These are phyloP conservation scores for Phytophthora citrophthora DNA, from an alignment of 352 stramenopile species.

Conservation along the genomic window DNA sequence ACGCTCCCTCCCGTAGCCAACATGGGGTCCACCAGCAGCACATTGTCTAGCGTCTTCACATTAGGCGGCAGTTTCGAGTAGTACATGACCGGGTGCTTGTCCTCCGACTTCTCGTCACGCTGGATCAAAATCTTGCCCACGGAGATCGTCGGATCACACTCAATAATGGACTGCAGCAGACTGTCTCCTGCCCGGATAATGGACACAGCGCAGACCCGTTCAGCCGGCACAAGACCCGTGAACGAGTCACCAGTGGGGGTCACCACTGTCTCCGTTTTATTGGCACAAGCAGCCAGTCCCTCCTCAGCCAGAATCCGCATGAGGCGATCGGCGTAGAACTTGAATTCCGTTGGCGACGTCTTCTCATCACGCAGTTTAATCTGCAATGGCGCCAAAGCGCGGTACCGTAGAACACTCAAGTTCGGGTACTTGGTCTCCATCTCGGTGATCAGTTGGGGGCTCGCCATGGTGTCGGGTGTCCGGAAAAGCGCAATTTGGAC, in stretches of 20 bases:
- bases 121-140: slow-evolving; percentile 99
- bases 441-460: slow-evolving; percentile 41
- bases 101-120: slow-evolving; percentile 90
- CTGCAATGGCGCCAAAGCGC: slow-evolving; percentile 64
- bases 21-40: slow-evolving; percentile 98
- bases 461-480: slow-evolving; percentile 46
- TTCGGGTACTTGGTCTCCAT: slow-evolving; percentile 72
- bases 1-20: slow-evolving; percentile 92
- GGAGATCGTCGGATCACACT: slow-evolving; percentile 81
- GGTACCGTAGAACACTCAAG: slow-evolving; percentile 71
- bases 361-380: slow-evolving; percentile 78
- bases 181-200: slow-evolving; percentile 94
- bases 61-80: slow-evolving; percentile 95
- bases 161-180: slow-evolving; percentile 91
- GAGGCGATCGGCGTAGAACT: slow-evolving; percentile 80
- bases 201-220: slow-evolving; percentile 91
- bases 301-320: slow-evolving; percentile 83
- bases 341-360: slow-evolving; percentile 76
- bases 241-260: slow-evolving; percentile 77
- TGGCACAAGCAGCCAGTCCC: slow-evolving; percentile 70
- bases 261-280: slow-evolving; percentile 54
- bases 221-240: slow-evolving; percentile 54
- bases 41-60: slow-evolving; percentile 79
- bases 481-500: slow-evolving; percentile 22
- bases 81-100: slow-evolving; percentile 90